phyloP scores from a whole-genome alignment of 1,284 basidiomycete species.

The Termitomyces sp. region DNA sequence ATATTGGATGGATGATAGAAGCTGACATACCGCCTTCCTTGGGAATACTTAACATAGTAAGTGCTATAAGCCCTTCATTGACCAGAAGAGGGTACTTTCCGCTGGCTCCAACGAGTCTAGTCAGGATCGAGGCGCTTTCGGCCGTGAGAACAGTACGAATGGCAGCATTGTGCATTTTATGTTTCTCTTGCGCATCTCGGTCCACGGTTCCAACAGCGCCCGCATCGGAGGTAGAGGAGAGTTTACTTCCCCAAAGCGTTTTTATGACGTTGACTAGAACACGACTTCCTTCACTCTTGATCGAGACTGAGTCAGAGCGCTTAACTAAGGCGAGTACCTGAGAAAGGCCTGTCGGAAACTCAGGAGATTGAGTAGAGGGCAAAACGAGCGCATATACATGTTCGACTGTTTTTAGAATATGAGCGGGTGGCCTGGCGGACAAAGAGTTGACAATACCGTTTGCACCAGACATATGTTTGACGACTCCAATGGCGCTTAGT shows the following conservation, averaged over 20 bases:
- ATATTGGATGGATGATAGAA: neutral
- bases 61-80: constrained; percentile 84
- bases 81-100: constrained; percentile 80
- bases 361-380: constrained; percentile 29
- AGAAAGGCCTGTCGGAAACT: constrained; percentile 45
- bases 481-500: constrained; percentile 79
- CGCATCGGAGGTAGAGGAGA: constrained; percentile 23
- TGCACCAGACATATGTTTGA: constrained; percentile 82
- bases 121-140: constrained; percentile 58
- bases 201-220: constrained; percentile 15
- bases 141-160: constrained; percentile 48
- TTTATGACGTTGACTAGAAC: constrained; percentile 81
- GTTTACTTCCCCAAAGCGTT: constrained; percentile 58
- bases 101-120: constrained; percentile 71
- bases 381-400: constrained; percentile 59
- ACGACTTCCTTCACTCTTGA: constrained; percentile 87
- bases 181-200: constrained; percentile 28
- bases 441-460: constrained; percentile 48
- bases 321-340: constrained; percentile 72
- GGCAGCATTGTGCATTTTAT: constrained; percentile 50
- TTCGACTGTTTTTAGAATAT: constrained; percentile 41
- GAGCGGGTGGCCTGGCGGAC: neutral
- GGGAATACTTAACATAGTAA: constrained; percentile 72
- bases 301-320: constrained; percentile 76
- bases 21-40: constrained; percentile 53